Percentiles rank a stretch among this genome's conserved stretches.
These are phyloP conservation scores for Delonix regia DNA, from an alignment of 306 rosid species.

Conservation along the genomic window DNA sequence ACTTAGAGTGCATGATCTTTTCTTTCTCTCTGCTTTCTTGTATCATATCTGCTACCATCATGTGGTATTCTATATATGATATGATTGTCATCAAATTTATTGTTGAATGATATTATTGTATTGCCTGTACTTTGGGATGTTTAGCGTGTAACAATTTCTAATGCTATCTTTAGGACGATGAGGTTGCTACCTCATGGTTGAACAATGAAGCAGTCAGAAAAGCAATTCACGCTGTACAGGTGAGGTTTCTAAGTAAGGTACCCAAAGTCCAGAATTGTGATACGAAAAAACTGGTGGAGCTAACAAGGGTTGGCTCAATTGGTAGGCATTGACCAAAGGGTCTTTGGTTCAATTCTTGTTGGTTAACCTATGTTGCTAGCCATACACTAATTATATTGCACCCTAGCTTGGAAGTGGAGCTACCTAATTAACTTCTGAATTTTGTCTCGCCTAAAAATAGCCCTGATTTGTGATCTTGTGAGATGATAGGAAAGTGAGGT, in stretches of 20 bases:
- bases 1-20: neutral
- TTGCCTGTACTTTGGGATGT: conserved; percentile 13
- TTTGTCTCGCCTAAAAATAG: neutral
- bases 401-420: neutral
- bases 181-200: conserved; percentile 81
- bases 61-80: conserved; percentile 1
- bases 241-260: conserved; percentile 37
- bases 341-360: neutral
- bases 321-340: neutral
- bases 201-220: conserved; percentile 72
- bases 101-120: neutral
- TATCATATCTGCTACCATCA: neutral
- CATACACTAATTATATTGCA: neutral
- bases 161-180: conserved; percentile 56
- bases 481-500: conserved; percentile 52
- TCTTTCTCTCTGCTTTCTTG: neutral
- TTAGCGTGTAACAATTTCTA: conserved; percentile 11
- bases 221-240: conserved; percentile 73
- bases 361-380: neutral
- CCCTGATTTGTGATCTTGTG: conserved; percentile 9
- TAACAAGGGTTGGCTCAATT: neutral
- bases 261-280: neutral
- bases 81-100: neutral
- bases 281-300: neutral
- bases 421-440: neutral